Evolutionary conservation across 176 grass and related monocot species (phyloP).

Genomic region (Tuctoria greenei): DNA sequence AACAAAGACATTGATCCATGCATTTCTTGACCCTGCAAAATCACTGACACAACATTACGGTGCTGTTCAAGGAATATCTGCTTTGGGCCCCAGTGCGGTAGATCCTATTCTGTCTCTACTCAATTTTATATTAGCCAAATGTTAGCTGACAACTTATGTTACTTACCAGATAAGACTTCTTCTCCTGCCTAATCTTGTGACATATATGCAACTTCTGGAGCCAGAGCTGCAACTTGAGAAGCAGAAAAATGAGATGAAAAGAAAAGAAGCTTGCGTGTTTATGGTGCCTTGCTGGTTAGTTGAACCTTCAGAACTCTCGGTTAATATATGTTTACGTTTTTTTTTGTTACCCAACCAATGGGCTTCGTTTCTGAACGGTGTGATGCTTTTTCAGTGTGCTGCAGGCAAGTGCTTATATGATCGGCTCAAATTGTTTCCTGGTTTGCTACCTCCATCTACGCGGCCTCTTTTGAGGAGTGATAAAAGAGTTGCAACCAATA

Average conservation of each 20-base stretch:
- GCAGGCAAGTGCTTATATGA: constrained; percentile 90
- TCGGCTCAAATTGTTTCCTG: constrained; percentile 69
- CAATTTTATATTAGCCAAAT: constrained; percentile 1
- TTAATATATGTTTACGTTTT: constrained; percentile 4
- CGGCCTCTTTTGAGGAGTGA: constrained; percentile 47
- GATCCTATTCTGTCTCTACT: constrained; percentile 9
- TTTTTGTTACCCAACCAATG: background rate
- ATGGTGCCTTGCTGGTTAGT: constrained; percentile 76
- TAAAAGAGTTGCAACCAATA: constrained; percentile 52
- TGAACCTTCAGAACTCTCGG: background rate
- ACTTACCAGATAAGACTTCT: constrained; percentile 67
- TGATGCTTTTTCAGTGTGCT: constrained; percentile 63
- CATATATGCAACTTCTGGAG: constrained; percentile 84
- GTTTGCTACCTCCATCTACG: constrained; percentile 54
- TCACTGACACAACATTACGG: constrained; percentile 95
- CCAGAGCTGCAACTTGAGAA: constrained; percentile 89
- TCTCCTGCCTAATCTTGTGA: constrained; percentile 77
- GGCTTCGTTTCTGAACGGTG: constrained; percentile 12
- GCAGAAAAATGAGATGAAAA: constrained; percentile 92
- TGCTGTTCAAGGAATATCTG: constrained; percentile 90
- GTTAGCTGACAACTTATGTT: constrained; percentile 21
- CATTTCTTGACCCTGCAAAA: constrained; percentile 89
- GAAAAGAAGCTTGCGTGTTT: constrained; percentile 96
- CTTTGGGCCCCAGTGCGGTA: constrained; percentile 72
- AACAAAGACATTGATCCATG: constrained; percentile 69